Conservation (phyloP, 148 eudicot genomes). For the Linanthus parryae region DNA sequence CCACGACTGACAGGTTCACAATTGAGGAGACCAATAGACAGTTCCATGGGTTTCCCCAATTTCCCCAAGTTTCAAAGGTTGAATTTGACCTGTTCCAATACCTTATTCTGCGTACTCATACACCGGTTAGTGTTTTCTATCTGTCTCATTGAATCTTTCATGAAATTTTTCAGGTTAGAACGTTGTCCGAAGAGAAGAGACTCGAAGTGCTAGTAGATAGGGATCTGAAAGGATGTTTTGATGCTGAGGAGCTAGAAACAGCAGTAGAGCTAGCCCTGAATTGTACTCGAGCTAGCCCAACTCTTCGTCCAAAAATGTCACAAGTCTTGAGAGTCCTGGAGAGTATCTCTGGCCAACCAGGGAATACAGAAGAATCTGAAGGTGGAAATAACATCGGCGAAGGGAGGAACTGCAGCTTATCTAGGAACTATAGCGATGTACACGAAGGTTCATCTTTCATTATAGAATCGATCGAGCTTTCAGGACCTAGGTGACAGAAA, state of each 20-base stretch:
- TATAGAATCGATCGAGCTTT: conserved; percentile 81
- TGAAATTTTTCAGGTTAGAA: conserved; percentile 40
- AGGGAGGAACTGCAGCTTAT: conserved; percentile 30
- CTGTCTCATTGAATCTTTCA: neutral
- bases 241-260: conserved; percentile 49
- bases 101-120: too few species aligned
- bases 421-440: conserved; percentile 34
- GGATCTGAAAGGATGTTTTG: conserved; percentile 52
- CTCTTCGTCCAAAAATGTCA: conserved; percentile 71
- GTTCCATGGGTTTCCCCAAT: too few species aligned
- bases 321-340: conserved; percentile 65
- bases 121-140: neutral
- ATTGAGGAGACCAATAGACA: too few species aligned
- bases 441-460: conserved; percentile 59
- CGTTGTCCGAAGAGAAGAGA: conserved; percentile 49
- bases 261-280: conserved; percentile 51
- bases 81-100: too few species aligned
- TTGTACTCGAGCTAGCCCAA: conserved; percentile 68
- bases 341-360: conserved; percentile 30
- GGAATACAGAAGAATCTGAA: conserved; percentile 31
- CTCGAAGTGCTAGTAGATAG: conserved; percentile 64
- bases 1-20: too few species aligned
- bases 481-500: conserved; percentile 70
- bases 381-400: conserved; percentile 23
- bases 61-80: too few species aligned